These are phyloP conservation scores for Ceratocystis ficicola DNA, from an alignment of 2,329 filamentous ascomycete genomes.

Conservation along the genomic window DNA sequence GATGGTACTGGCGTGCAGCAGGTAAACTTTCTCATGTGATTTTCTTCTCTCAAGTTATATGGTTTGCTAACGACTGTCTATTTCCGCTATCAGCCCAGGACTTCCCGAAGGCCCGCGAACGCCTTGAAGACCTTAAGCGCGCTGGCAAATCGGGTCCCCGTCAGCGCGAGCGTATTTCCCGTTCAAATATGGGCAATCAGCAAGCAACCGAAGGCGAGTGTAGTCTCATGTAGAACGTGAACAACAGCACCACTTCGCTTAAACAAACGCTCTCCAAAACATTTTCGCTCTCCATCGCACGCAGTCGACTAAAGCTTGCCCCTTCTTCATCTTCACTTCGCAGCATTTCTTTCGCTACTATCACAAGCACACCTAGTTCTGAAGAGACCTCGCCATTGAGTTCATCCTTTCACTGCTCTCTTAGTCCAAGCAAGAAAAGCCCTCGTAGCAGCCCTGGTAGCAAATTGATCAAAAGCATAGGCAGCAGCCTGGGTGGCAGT, in stretches of 20 bases:
- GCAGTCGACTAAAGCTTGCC: neutral
- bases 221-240: constrained; percentile 22
- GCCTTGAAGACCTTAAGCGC: constrained; percentile 81
- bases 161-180: constrained; percentile 64
- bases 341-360: neutral
- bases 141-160: constrained; percentile 61
- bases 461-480: neutral
- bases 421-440: neutral
- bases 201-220: constrained; percentile 21
- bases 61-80: constrained; percentile 26
- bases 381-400: neutral
- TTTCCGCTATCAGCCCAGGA: constrained; percentile 57
- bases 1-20: constrained; percentile 96
- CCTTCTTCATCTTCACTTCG: constrained; percentile 9
- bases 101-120: constrained; percentile 83
- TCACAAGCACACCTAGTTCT: neutral
- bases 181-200: constrained; percentile 68
- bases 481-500: neutral
- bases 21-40: constrained; percentile 48
- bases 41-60: neutral
- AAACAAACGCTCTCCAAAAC: constrained; percentile 8
- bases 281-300: constrained; percentile 3
- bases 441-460: neutral
- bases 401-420: neutral
- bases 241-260: constrained; percentile 16